Evolutionary conservation across 1,284 basidiomycete species (phyloP), one percentile per base, ranked within the genome.

Genomic region (Cutaneotrichosporon dermatis): DNA sequence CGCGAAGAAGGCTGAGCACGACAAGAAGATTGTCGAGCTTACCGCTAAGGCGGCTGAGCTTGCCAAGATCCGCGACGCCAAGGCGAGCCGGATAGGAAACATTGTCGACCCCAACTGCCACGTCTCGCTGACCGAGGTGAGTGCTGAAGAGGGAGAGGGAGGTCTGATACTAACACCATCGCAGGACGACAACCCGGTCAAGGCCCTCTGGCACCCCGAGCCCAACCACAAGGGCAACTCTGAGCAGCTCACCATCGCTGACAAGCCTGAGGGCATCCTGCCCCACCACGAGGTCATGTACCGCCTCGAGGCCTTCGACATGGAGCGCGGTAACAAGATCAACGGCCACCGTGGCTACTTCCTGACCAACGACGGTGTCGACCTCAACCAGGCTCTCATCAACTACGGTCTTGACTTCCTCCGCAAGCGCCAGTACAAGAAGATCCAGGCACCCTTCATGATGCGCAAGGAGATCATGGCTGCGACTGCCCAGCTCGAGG

Each of bases 401-500:
- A 86, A 88, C 63, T 98, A 99, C 73, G 93, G 92, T 1, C 86
- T 99, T 62, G 90, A 98, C 75, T 99, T 96, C 78, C 81, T 99
- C 59, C 84, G 92, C 48, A 85, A 84, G 63, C 83, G 83, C 55
- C 84, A 83, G 1, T 98, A 89, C 85, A 95, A 88, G 81, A 98
- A 96, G 81, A 86, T 98, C 62, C 92, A 95, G 78, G 91, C 94
- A 1, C 95, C 95, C 0, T 99, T 98, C 82, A 89, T 99, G 83
- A 97, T 99, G 90, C 92, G 93, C 81, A 96, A 94, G 79, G 90
- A 95, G 50, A 84, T 90, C 70, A 99, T 99, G 96, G 86, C 85
- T 61, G 95, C 95, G 81, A 99, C 95, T 0, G 95, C 95, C 1
- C 95, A 99, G 76, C 85, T 99, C 13, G 91, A 94, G 71, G 91